A percentile compares a stretch with the other conserved stretches of the same genome.
Conservation (phyloP, 2,329 filamentous ascomycete species). For the Hymenoscyphus salicellus region DNA sequence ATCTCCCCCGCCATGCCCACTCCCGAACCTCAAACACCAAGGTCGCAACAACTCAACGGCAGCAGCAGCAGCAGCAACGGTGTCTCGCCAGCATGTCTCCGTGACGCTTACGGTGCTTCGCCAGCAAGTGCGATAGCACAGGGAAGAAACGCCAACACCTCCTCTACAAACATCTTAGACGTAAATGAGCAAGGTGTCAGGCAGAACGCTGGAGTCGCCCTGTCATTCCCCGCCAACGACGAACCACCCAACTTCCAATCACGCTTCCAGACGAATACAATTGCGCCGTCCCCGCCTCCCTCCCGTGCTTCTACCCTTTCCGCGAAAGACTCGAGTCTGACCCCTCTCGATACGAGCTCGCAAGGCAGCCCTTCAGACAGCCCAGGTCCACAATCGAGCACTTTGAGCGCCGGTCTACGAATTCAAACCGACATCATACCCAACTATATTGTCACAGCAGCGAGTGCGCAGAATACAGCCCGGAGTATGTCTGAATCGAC, state of each 20-base stretch:
- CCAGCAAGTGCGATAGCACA: conserved; percentile 12
- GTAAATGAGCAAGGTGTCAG: conserved; percentile 19
- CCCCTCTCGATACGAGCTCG: conserved; percentile 28
- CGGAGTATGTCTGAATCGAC: conserved; percentile 13
- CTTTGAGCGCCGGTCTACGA: conserved; percentile 33
- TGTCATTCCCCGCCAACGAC: conserved; percentile 14
- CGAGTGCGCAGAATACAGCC: conserved; percentile 21
- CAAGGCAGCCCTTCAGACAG: conserved; percentile 21
- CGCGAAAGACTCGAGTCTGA: conserved; percentile 18
- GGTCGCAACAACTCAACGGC: conserved; percentile 16
- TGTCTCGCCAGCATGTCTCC: neutral
- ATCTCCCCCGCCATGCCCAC: conserved; percentile 27
- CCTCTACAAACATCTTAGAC: neutral
- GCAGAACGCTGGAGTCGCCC: conserved; percentile 16
- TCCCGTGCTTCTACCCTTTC: conserved; percentile 13
- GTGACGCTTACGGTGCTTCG: conserved; percentile 9
- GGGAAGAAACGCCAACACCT: conserved; percentile 10
- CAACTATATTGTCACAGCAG: conserved; percentile 28
- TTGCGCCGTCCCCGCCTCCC: conserved; percentile 39
- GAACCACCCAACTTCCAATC: conserved; percentile 13
- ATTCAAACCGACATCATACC: conserved; percentile 39
- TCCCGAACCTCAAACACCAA: conserved; percentile 21
- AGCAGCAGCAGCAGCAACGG: conserved; percentile 8
- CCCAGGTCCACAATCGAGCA: conserved; percentile 23
- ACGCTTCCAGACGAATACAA: conserved; percentile 40